Evolutionary conservation across 495 filamentous ascomycete genomes (phyloP).

Genomic region (Tuber aestivum): DNA sequence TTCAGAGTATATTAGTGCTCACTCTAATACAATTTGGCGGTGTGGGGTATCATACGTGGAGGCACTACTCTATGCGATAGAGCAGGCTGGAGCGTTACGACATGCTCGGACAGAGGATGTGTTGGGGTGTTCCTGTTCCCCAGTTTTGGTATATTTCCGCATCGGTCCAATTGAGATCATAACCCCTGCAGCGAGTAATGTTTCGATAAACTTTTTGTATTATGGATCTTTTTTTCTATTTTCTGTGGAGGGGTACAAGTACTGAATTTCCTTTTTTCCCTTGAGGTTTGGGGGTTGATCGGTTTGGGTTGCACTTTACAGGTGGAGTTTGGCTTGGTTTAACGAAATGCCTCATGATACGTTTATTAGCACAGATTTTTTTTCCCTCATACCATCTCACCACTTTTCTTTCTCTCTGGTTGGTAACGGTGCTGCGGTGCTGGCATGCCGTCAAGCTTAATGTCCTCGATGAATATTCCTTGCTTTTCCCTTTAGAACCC

Average conservation of each 20-base stretch:
- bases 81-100: constrained; percentile 6
- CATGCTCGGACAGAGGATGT: constrained; percentile 7
- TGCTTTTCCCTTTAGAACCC: background rate
- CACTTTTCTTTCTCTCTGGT: constrained; percentile 7
- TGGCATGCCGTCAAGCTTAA: background rate
- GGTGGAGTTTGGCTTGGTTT: constrained; percentile 26
- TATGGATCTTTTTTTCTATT: background rate
- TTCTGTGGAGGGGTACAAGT: background rate
- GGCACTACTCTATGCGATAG: background rate
- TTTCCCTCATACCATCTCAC: constrained; percentile 7
- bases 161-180: background rate
- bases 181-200: background rate
- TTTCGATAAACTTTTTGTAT: background rate
- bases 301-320: constrained; percentile 26
- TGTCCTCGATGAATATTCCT: background rate
- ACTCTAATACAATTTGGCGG: constrained; percentile 19
- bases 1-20: constrained; percentile 28
- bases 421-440: background rate
- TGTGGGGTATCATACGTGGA: constrained; percentile 12
- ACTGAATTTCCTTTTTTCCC: constrained; percentile 9
- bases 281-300: constrained; percentile 25
- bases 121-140: background rate
- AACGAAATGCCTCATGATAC: constrained; percentile 19
- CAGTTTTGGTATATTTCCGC: background rate
- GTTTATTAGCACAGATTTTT: constrained; percentile 21